Conservation (phyloP, 495 filamentous ascomycete genomes). For the Parathielavia appendiculata region DNA sequence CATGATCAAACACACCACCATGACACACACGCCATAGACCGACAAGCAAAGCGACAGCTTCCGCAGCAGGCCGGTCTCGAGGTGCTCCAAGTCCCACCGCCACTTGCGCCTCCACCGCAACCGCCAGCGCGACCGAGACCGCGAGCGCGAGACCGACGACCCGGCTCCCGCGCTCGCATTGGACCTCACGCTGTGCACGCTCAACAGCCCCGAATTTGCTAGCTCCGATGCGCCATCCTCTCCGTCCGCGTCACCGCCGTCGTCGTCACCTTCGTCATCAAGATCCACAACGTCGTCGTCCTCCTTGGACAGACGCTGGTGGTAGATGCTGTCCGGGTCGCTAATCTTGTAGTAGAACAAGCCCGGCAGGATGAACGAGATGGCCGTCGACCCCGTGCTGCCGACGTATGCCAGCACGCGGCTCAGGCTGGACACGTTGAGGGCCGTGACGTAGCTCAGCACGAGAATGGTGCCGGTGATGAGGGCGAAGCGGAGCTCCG, state of each 20-base stretch:
- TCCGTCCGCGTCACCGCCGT: conserved; percentile 26
- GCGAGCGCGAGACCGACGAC: conserved; percentile 7
- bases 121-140: conserved; percentile 19
- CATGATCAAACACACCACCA: conserved; percentile 80
- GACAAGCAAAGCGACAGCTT: conserved; percentile 69
- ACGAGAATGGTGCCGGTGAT: conserved; percentile 84
- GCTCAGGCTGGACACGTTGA: conserved; percentile 84
- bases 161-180: conserved; percentile 30
- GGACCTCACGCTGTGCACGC: conserved; percentile 43
- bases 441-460: conserved; percentile 76
- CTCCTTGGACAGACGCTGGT: conserved; percentile 80
- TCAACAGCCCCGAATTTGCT: conserved; percentile 40
- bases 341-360: conserved; percentile 98
- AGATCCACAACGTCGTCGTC: conserved; percentile 63
- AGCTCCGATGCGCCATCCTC: conserved; percentile 34
- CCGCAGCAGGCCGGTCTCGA: conserved; percentile 55
- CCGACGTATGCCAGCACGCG: conserved; percentile 93
- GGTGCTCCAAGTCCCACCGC: conserved; percentile 48
- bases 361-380: conserved; percentile 93
- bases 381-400: conserved; percentile 86
- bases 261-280: conserved; percentile 43
- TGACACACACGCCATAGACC: conserved; percentile 79
- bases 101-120: conserved; percentile 33
- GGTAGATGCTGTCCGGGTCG: conserved; percentile 72
- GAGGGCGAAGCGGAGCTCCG: conserved; percentile 80